Evolutionary conservation across 371 early-diverging fungal genomes (phyloP).

Genomic region (Coelomomyces lativittatus): DNA sequence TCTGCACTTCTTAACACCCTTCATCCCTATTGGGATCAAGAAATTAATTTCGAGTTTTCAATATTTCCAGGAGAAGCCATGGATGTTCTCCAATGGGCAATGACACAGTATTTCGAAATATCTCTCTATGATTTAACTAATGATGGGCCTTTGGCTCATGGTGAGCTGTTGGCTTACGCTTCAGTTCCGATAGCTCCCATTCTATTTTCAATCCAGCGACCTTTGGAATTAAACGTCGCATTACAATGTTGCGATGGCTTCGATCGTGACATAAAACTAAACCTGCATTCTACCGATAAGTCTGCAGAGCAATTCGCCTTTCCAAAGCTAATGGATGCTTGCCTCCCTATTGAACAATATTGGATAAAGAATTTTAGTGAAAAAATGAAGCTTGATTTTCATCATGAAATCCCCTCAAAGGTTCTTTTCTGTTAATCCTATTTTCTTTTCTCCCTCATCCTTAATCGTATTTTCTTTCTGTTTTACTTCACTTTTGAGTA

Average conservation of each 20-base stretch:
- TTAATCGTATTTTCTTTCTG: too few species aligned
- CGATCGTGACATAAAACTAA: conserved; percentile 3
- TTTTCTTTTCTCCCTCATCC: too few species aligned
- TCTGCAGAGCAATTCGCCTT: conserved; percentile 13
- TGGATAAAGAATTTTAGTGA: conserved; percentile 6
- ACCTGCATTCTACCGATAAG: conserved; percentile 10
- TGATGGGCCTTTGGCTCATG: conserved; percentile 5
- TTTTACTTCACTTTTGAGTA: too few species aligned
- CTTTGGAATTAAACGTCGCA: conserved; percentile 7
- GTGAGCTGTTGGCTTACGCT: conserved; percentile 7
- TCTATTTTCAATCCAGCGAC: conserved; percentile 8
- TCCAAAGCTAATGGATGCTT: conserved; percentile 14
- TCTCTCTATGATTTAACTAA: conserved; percentile 8
- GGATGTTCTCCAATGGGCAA: conserved; percentile 14
- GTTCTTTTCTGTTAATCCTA: too few species aligned
- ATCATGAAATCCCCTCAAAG: too few species aligned
- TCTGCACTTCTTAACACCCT: conserved; percentile 5
- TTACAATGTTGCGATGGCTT: conserved; percentile 1
- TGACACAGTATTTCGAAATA: conserved; percentile 8
- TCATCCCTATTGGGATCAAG: conserved; percentile 13
- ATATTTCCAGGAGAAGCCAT: conserved; percentile 14
- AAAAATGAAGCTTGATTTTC: conserved; percentile 7
- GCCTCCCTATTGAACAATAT: conserved; percentile 6
- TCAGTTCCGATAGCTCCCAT: conserved; percentile 10
- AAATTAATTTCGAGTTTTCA: conserved; percentile 6